Evolutionary conservation across 2,329 filamentous ascomycete genomes (phyloP), one percentile per base, ranked within the genome.

Genomic region (Rutstroemia sp.): DNA sequence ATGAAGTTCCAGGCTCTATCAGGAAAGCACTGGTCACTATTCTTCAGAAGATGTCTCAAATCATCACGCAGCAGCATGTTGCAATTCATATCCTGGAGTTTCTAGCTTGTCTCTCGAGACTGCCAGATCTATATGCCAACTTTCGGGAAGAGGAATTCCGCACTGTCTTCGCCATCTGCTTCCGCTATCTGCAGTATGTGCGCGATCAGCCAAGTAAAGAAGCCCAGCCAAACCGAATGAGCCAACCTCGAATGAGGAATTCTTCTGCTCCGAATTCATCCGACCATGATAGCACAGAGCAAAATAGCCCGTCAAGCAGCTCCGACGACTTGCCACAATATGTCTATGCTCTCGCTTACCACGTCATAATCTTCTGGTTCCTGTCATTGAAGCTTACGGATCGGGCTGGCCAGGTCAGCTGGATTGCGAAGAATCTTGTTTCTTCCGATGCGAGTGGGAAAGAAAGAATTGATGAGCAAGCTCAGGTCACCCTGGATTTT

Each of bases 311-410:
- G 44, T 64, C 68, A 57, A 73, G 74, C 55, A 66, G 75, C 60
- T 77, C 84, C 7, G 88, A 94, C 59, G 89, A 94, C 62, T 77
- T 96, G 50, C 91, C 92, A 4, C 88, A 94, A 70, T 99, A 99
- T 69, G 89, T 99, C 25, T 94, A 95, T 70, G 88, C 91, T 1
- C 76, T 97, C 52, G 92, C 92, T 8, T 96, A 96, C 69, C 92
- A 97, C 69, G 90, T 96, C 64, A 92, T 99, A 62, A 87, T 91
- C 1, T 96, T 95, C 69, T 99, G 94, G 94, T 99, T 97, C 69
- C 78, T 99, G 63, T 88, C 91, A 1, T 71, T 99, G 64, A 92
- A 90, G 67, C 79, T 96, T 51, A 82, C 86, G 39, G 91, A 96
- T 68, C 85, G 94, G 51, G 82, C 86, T 37, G 89, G 83, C 59